Percentiles rank a stretch among this genome's conserved stretches.
Conservation (phyloP, 2,329 filamentous ascomycete genomes). For the Diaporthe helianthi region DNA sequence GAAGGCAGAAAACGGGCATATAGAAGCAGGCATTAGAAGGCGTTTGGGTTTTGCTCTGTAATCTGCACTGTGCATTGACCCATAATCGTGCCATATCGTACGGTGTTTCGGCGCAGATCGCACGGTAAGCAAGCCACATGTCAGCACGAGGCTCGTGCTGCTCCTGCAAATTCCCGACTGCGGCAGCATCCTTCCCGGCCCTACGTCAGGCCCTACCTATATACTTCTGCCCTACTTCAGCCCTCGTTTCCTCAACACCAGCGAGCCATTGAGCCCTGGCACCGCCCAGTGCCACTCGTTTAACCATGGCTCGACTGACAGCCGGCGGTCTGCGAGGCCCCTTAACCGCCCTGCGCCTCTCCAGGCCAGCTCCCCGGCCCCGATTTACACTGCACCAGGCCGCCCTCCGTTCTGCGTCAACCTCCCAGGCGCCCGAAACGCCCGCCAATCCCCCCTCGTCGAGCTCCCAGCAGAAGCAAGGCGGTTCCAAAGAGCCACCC, state of each 20-base stretch:
- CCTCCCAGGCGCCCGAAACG: slow-evolving; percentile 34
- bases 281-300: slow-evolving; percentile 38
- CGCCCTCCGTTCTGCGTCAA: slow-evolving; percentile 39
- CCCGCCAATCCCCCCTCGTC: slow-evolving; percentile 38
- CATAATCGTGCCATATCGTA: neutral
- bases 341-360: slow-evolving; percentile 36
- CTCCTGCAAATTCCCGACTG: neutral
- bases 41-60: slow-evolving; percentile 12
- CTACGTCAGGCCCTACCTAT: slow-evolving; percentile 6
- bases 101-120: neutral
- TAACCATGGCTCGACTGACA: slow-evolving; percentile 44
- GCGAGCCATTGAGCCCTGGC: slow-evolving; percentile 46
- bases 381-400: slow-evolving; percentile 24
- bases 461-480: neutral
- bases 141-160: slow-evolving; percentile 27
- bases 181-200: neutral
- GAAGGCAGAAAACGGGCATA: neutral
- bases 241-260: slow-evolving; percentile 29
- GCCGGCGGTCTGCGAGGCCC: slow-evolving; percentile 40
- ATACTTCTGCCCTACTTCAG: neutral
- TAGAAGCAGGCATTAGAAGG: slow-evolving; percentile 10
- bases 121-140: slow-evolving; percentile 20
- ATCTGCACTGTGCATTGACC: slow-evolving; percentile 13
- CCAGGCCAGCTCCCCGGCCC: slow-evolving; percentile 31
- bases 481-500: neutral